Conservation (phyloP, 805 yeast genomes). For the Wickerhamomyces canadensis region DNA sequence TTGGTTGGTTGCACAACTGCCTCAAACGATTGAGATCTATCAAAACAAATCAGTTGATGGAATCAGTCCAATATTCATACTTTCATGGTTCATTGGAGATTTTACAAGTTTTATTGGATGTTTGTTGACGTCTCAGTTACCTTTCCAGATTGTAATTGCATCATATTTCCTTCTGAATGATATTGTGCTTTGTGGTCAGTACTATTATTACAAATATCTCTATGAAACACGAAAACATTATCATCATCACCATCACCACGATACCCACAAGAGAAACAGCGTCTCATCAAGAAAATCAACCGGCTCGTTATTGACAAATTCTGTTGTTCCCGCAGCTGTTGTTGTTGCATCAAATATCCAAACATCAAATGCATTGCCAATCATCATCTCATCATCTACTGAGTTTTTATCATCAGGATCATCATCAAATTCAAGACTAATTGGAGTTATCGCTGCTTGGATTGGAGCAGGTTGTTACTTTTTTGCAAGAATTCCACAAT, state of each 20-base stretch:
- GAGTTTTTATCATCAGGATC: neutral
- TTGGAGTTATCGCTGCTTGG: slow-evolving; percentile 66
- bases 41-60: slow-evolving; percentile 56
- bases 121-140: slow-evolving; percentile 65
- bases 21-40: slow-evolving; percentile 53
- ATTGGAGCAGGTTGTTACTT: slow-evolving; percentile 69
- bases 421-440: slow-evolving; percentile 3
- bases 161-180: slow-evolving; percentile 73
- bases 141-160: slow-evolving; percentile 74
- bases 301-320: slow-evolving; percentile 4
- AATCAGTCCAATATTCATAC: slow-evolving; percentile 45
- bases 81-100: slow-evolving; percentile 40
- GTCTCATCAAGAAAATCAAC: slow-evolving; percentile 3
- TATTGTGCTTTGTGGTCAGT: slow-evolving; percentile 61
- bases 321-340: slow-evolving; percentile 19
- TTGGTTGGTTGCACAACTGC: slow-evolving; percentile 46
- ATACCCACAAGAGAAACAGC: slow-evolving; percentile 9
- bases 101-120: slow-evolving; percentile 61
- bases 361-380: slow-evolving; percentile 16
- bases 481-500: slow-evolving; percentile 78
- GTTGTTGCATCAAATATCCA: slow-evolving; percentile 23
- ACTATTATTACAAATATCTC: slow-evolving; percentile 51
- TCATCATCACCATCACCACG: slow-evolving; percentile 30
- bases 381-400: slow-evolving; percentile 6
- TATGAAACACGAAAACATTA: slow-evolving; percentile 27